Evolutionary conservation across 345 rosid genomes (phyloP), one percentile per base, ranked within the genome.

Genomic region (Dovyalis caffra): DNA sequence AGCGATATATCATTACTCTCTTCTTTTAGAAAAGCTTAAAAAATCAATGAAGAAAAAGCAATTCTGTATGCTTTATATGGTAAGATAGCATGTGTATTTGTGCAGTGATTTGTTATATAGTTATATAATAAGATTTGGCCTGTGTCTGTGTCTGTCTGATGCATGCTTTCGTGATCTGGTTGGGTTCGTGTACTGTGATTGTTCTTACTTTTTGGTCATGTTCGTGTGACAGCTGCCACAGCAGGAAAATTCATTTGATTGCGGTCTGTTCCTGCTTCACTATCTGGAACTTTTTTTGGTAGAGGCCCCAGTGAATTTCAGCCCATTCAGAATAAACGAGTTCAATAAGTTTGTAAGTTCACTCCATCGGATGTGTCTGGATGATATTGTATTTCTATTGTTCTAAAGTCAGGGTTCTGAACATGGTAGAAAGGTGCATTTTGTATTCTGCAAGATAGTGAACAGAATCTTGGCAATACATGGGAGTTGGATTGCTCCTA

Each of bases 221-320:
- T 76, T 77, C 81, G 35, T 83, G 29, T 71, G n/a, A n/a, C 90
- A 95, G 99, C 86, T 95, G 80, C 99, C 99, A 38, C 99, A 95
- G 87, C 99, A 95, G 84, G 98, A 95, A 76, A 95, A 95, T 83
- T 91, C 90, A 49, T 95, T 78, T 86, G 99, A 95, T 78, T 95
- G 99, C 47, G 98, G 99, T 71, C 85, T 95, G 70, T 95, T 95
- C 85, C 89, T 95, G 83, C 94, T 95, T 29, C 99, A 95, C 79
- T 92, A 93, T 83, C 84, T 93, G 76, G 99, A 95, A 89, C 88
- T 88, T 57, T 95, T 95, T 88, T 86, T 95, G 79, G 85, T 81
- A 31, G 94, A 95, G 61, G 95, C 94, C 74, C 99, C 99, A 74
- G 64, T 32, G 66, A 82, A 83, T 74, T 91, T 95, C 80, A 93